Evolutionary conservation across 768 basidiomycete species (phyloP).

Genomic region (Termitomyces eurrhizus): DNA sequence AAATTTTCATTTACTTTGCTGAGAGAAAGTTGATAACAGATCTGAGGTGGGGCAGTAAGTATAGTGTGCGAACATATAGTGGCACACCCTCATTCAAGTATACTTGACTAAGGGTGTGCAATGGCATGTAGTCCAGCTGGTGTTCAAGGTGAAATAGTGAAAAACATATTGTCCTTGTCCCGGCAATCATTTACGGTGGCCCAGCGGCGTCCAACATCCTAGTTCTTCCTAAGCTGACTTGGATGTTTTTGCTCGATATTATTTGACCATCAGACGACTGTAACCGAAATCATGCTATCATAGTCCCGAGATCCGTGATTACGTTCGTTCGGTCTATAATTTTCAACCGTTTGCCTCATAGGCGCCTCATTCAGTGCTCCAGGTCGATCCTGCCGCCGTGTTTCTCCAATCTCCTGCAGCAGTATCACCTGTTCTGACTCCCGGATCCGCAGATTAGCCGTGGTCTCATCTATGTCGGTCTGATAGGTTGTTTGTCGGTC

Average conservation of each 20-base stretch:
- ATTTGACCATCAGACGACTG: not conserved
- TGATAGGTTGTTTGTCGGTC: not conserved
- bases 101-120: no score
- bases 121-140: no score
- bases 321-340: not conserved
- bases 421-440: not conserved
- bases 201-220: no score
- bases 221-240: no score
- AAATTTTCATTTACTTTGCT: no score
- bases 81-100: no score
- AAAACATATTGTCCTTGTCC: no score
- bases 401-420: not conserved
- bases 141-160: no score
- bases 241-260: no score
- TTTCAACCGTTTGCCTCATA: not conserved
- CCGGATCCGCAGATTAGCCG: not conserved
- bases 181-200: no score
- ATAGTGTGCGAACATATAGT: no score
- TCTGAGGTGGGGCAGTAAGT: no score
- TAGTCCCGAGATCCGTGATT: not conserved
- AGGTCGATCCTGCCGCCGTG: not conserved
- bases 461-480: not conserved
- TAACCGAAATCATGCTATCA: not conserved
- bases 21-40: not conserved
- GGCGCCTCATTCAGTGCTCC: not conserved